Evolutionary conservation across 2,329 filamentous ascomycete species (phyloP).

Genomic region (Colletotrichum phormii): DNA sequence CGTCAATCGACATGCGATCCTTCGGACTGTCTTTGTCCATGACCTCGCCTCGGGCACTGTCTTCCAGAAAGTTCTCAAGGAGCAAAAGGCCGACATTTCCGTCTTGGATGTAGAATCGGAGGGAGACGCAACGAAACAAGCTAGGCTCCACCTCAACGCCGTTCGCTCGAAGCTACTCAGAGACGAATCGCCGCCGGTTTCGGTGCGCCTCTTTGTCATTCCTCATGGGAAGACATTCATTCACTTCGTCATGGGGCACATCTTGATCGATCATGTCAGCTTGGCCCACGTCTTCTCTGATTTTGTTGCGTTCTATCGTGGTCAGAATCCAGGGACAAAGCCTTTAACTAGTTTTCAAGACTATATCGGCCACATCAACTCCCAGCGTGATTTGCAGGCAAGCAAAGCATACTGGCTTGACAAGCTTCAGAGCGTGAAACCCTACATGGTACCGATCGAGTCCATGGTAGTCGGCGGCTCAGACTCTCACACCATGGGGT

Average conservation of each 20-base stretch:
- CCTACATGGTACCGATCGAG: conserved; percentile 1
- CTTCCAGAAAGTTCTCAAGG: conserved; percentile 38
- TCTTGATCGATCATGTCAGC: conserved; percentile 28
- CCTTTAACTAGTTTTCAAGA: neutral
- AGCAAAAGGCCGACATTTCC: conserved; percentile 42
- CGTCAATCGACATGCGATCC: conserved; percentile 69
- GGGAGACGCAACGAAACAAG: neutral
- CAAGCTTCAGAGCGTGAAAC: neutral
- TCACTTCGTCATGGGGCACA: conserved; percentile 18
- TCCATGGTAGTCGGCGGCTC: neutral
- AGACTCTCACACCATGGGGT: neutral
- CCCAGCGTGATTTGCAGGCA: neutral
- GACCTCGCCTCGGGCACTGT: conserved; percentile 46
- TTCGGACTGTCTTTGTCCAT: conserved; percentile 73
- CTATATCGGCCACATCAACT: neutral
- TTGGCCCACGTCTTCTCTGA: conserved; percentile 12
- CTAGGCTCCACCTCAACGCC: neutral
- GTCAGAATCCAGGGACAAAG: neutral
- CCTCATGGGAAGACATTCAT: neutral
- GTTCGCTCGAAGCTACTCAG: neutral
- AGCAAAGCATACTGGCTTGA: conserved; percentile 14
- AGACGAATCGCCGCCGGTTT: neutral
- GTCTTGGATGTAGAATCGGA: neutral
- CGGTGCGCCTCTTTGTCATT: neutral
- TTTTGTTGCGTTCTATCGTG: neutral